Conservation (phyloP, 192 early-diverging fungal species). For the Radiomyces spectabilis region DNA sequence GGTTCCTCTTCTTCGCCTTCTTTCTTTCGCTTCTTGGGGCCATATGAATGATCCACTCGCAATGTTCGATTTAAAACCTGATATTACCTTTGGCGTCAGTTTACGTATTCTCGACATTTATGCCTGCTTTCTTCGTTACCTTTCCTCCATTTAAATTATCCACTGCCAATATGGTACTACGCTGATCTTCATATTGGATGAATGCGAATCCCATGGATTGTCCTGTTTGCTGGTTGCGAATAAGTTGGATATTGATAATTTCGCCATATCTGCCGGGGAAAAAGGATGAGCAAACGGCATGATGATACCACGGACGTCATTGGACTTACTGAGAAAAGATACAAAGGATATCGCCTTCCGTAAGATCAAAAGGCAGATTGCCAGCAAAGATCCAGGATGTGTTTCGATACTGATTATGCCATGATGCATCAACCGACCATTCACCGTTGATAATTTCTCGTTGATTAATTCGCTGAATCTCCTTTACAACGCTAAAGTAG, state of each 20-base stretch:
- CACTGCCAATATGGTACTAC: slow-evolving; percentile 84
- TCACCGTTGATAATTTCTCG: slow-evolving; percentile 49
- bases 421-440: slow-evolving; percentile 59
- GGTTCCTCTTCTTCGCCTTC: slow-evolving; percentile 41
- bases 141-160: slow-evolving; percentile 89
- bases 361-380: slow-evolving; percentile 74
- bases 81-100: not conserved
- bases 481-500: slow-evolving; percentile 63
- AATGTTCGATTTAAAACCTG: slow-evolving; percentile 44
- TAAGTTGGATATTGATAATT: slow-evolving; percentile 81
- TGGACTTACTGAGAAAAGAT: slow-evolving; percentile 82
- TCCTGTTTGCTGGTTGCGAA: slow-evolving; percentile 82
- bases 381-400: slow-evolving; percentile 88
- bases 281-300: not conserved
- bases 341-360: slow-evolving; percentile 89
- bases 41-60: slow-evolving; percentile 70
- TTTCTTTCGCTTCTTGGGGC: slow-evolving; percentile 57
- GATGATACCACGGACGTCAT: not conserved
- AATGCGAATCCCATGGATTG: slow-evolving; percentile 83
- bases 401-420: slow-evolving; percentile 87
- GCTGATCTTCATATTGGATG: slow-evolving; percentile 88
- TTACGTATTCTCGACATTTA: no score
- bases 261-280: slow-evolving; percentile 63
- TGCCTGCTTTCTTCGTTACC: slow-evolving; percentile 20
- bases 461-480: slow-evolving; percentile 78